Evolutionary conservation across 2,329 filamentous ascomycete species (phyloP).

Genomic region (Fragosphaeria purpurea): DNA sequence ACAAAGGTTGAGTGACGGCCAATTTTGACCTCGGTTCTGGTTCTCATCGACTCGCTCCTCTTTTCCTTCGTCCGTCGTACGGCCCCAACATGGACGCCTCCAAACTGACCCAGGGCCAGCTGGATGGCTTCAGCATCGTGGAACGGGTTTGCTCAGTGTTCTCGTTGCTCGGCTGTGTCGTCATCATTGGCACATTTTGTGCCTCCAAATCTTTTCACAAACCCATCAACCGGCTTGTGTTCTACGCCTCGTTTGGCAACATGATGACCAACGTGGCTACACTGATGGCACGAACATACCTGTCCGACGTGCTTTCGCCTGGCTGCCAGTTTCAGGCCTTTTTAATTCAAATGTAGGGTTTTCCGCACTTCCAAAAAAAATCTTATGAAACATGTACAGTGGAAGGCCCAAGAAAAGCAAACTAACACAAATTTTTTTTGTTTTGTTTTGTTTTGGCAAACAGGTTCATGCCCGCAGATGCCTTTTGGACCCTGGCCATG

Average conservation of each 20-base stretch:
- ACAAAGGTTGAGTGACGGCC: too few species aligned
- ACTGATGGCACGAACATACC: slow-evolving; percentile 56
- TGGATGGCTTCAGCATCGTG: slow-evolving; percentile 47
- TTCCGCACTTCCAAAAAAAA: neutral
- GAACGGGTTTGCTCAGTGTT: slow-evolving; percentile 61
- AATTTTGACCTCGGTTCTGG: too few species aligned
- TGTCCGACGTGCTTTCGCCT: slow-evolving; percentile 35
- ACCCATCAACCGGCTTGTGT: slow-evolving; percentile 77
- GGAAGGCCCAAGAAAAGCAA: neutral
- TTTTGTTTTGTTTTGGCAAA: too few species aligned
- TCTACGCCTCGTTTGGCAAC: slow-evolving; percentile 77
- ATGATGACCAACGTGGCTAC: slow-evolving; percentile 68
- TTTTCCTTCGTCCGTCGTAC: too few species aligned
- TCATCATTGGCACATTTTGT: slow-evolving; percentile 64
- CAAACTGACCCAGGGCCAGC: slow-evolving; percentile 23
- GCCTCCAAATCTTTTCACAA: slow-evolving; percentile 64
- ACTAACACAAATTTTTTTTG: neutral
- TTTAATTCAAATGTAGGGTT: slow-evolving; percentile 67
- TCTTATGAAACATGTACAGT: neutral
- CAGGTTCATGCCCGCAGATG: slow-evolving; percentile 73
- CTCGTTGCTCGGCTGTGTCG: slow-evolving; percentile 59
- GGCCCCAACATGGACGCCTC: slow-evolving; percentile 9
- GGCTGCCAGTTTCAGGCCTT: slow-evolving; percentile 67
- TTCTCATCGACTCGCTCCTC: too few species aligned
- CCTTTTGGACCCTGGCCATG: slow-evolving; percentile 72